Conservation (phyloP, 2,329 filamentous ascomycete genomes). For the Colletotrichum coccodes region DNA sequence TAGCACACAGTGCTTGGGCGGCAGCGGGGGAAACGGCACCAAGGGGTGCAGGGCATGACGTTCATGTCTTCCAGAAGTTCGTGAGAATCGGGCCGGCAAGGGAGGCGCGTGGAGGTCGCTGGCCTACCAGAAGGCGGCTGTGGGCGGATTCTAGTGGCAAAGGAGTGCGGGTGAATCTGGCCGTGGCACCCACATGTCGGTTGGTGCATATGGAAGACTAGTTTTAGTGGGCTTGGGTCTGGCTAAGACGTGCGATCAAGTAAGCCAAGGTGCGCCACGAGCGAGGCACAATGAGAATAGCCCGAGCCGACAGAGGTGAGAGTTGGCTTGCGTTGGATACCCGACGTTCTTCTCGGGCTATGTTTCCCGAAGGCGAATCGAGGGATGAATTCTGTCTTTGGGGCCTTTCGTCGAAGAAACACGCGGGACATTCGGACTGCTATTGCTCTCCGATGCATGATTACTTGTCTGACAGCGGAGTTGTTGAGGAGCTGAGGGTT, state of each 20-base stretch:
- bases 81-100: constrained; percentile 30
- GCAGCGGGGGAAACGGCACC: constrained; percentile 12
- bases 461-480: constrained; percentile 19
- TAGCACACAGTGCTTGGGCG: constrained; percentile 6
- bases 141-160: not conserved
- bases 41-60: constrained; percentile 28
- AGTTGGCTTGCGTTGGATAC: not conserved
- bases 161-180: constrained; percentile 22
- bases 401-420: not conserved
- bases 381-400: not conserved
- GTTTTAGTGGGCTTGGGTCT: constrained; percentile 2
- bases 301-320: constrained; percentile 2
- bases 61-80: constrained; percentile 30
- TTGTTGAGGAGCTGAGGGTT: constrained; percentile 18
- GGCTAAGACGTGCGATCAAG: constrained; percentile 14
- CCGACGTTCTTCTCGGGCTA: not conserved
- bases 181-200: constrained; percentile 15
- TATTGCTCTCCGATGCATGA: constrained; percentile 16
- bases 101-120: constrained; percentile 22
- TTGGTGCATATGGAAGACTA: constrained; percentile 5
- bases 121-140: constrained; percentile 15
- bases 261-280: constrained; percentile 29
- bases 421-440: not conserved
- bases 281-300: constrained; percentile 26
- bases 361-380: constrained; percentile 4